Conservation (phyloP, 768 basidiomycete species). For the Daedaleopsis sinensis region DNA sequence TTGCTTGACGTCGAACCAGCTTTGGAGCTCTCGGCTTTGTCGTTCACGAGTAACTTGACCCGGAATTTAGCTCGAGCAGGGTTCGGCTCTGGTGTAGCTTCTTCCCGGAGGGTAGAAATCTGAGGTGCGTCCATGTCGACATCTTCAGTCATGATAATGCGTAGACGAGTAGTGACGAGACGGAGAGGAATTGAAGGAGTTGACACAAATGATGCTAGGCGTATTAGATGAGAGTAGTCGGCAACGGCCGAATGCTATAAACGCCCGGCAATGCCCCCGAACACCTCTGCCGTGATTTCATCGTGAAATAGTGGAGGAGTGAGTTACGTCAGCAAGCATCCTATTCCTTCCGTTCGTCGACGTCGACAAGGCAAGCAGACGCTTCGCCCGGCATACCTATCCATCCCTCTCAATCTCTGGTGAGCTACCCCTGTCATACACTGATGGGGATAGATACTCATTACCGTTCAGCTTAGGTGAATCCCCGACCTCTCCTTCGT, state of each 20-base stretch:
- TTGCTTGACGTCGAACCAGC: constrained; percentile 35
- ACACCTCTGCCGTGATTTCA: no score
- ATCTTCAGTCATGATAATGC: constrained; percentile 41
- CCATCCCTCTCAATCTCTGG: constrained; percentile 5
- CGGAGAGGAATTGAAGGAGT: no score
- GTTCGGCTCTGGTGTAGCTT: constrained; percentile 61
- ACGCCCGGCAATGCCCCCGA: no score
- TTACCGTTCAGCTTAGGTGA: neutral
- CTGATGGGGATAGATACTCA: no score
- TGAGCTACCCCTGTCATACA: neutral
- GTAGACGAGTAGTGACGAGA: no score
- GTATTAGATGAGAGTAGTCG: neutral
- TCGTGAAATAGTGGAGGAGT: neutral
- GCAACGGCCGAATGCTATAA: neutral
- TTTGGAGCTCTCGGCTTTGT: constrained; percentile 42
- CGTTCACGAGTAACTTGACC: constrained; percentile 54
- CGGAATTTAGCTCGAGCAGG: constrained; percentile 42
- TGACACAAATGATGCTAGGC: neutral
- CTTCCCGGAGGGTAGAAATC: constrained; percentile 78
- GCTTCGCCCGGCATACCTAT: constrained; percentile 15
- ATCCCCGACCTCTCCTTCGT: constrained; percentile 3
- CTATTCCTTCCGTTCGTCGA: constrained; percentile 21
- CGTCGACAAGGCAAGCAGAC: constrained; percentile 13
- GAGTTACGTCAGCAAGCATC: constrained; percentile 22
- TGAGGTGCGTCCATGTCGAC: constrained; percentile 80